Evolutionary conservation across 2,329 filamentous ascomycete species (phyloP).

Genomic region (Trichoderma harzianum): DNA sequence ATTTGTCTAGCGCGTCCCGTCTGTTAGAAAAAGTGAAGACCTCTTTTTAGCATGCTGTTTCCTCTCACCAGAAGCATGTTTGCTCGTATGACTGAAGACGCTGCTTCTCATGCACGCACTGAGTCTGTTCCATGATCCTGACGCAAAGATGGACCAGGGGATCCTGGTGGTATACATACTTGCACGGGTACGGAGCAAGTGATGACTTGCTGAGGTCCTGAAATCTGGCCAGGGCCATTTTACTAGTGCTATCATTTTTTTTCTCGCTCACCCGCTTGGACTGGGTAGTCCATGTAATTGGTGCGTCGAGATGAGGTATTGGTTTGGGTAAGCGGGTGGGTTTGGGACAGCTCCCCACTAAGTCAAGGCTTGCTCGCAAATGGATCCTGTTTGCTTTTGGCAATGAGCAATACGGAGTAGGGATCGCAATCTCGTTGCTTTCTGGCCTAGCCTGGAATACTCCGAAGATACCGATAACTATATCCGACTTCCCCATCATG

Average conservation of each 20-base stretch:
- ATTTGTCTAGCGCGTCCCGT: neutral
- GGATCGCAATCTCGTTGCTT: neutral
- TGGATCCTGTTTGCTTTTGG: neutral
- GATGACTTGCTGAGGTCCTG: conserved; percentile 9
- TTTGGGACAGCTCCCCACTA: neutral
- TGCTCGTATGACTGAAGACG: neutral
- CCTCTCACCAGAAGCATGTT: neutral
- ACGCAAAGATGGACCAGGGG: conserved; percentile 5
- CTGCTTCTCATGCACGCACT: conserved; percentile 4
- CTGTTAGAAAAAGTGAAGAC: neutral
- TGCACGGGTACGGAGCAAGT: neutral
- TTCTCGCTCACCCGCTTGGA: neutral
- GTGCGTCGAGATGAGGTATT: neutral
- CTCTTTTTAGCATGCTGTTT: neutral
- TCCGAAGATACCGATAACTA: neutral
- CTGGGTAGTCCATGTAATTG: neutral
- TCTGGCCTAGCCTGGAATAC: neutral
- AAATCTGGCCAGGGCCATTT: neutral
- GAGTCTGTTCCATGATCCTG: neutral
- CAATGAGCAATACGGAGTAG: neutral
- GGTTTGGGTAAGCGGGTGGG: conserved; percentile 3
- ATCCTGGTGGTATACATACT: neutral
- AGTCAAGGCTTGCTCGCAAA: neutral
- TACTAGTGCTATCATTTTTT: neutral
- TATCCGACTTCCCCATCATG: neutral